Percentiles rank a stretch among this genome's conserved stretches.
These are phyloP conservation scores for Aspergillus carlsbadensis DNA, from an alignment of 495 filamentous ascomycete species.

Conservation along the genomic window DNA sequence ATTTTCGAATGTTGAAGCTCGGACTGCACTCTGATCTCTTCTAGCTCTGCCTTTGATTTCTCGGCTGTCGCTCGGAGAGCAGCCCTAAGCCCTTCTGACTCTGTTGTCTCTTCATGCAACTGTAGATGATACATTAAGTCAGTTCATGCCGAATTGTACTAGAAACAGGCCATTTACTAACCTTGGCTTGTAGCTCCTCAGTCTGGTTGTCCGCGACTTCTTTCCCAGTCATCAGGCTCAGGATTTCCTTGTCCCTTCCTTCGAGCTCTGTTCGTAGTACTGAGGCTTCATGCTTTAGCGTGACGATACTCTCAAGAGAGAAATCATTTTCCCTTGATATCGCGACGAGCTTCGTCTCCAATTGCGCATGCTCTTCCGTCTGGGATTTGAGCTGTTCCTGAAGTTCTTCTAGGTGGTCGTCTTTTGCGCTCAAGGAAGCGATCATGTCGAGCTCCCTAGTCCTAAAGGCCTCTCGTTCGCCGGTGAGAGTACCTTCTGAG, in stretches of 20 bases:
- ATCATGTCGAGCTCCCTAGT: slow-evolving; percentile 43
- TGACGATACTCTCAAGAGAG: slow-evolving; percentile 10
- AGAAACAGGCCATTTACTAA: slow-evolving; percentile 10
- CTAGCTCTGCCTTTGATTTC: slow-evolving; percentile 20
- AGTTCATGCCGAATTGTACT: background rate
- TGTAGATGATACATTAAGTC: background rate
- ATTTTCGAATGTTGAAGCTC: slow-evolving; percentile 19
- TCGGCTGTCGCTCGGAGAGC: slow-evolving; percentile 24
- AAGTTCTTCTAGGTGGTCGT: slow-evolving; percentile 43
- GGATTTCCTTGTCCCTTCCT: slow-evolving; percentile 31
- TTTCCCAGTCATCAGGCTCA: slow-evolving; percentile 21
- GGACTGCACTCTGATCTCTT: slow-evolving; percentile 17
- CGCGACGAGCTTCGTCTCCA: slow-evolving; percentile 19
- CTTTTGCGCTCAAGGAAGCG: slow-evolving; percentile 45
- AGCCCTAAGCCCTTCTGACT: slow-evolving; percentile 23
- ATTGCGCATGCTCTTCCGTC: slow-evolving; percentile 20
- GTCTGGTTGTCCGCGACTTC: slow-evolving; percentile 20
- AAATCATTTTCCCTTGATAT: slow-evolving; percentile 20
- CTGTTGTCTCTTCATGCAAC: slow-evolving; percentile 16
- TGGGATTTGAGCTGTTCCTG: slow-evolving; percentile 25
- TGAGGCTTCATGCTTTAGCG: slow-evolving; percentile 22
- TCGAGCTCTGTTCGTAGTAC: slow-evolving; percentile 19
- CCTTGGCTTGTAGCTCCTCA: slow-evolving; percentile 28
- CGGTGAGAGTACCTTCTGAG: slow-evolving; percentile 22
- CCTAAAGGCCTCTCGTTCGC: slow-evolving; percentile 33